Base-by-base conservation (phyloP, 768 basidiomycete species). In the Pleurotus pulmonarius region DNA sequence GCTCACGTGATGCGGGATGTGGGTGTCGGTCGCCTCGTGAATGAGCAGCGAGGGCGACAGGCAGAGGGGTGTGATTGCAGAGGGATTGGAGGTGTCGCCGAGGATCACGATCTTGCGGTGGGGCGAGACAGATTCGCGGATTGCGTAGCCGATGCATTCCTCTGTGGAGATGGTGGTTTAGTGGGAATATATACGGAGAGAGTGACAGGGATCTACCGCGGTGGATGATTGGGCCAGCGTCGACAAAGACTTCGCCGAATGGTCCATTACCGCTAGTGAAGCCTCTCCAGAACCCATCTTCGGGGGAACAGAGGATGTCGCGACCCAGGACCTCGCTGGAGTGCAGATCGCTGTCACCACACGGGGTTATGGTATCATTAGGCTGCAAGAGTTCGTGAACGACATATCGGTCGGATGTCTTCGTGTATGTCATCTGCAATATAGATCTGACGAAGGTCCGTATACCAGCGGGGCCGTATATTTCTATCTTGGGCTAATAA, bases 1-100 rank as follows among this genome's bases (percentile, higher is more conserved):
- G 65, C 86, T 85, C 55, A 88, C 76, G 47, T 74, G 62, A 2
- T 58, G 64, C 0, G 88, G 85, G 38, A 94, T 82, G 60, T 78
- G 79, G 0, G 87, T 84, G 64, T 94, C 91, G 2, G 90, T 92
- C 1, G 87, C 83, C 70, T 94, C 92, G 67, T 94, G 93, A n/a
- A 94, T 75, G 16, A 94, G 77, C n/a, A 94, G 74, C 3, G 78
- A 65, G 46, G 82, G 75, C 24, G 70, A 65, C 45, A 62, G 61
- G 67, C 81, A 81, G 20, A 90, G 77, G 8, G 83, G 82, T n/a
- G 79, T 69, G 49, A 90, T 79, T 1, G 73, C 63, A 24, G 80
- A 77, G 0, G 86, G 78, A 63, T 93, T 85, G 59, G 71, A 82
- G 1, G 90, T 92, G 65, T 94, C 91, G 0, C 92, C 92, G 4